These are phyloP conservation scores for Eimeria necatrix DNA, from an alignment of 169 alveolate species.

Conservation along the genomic window DNA sequence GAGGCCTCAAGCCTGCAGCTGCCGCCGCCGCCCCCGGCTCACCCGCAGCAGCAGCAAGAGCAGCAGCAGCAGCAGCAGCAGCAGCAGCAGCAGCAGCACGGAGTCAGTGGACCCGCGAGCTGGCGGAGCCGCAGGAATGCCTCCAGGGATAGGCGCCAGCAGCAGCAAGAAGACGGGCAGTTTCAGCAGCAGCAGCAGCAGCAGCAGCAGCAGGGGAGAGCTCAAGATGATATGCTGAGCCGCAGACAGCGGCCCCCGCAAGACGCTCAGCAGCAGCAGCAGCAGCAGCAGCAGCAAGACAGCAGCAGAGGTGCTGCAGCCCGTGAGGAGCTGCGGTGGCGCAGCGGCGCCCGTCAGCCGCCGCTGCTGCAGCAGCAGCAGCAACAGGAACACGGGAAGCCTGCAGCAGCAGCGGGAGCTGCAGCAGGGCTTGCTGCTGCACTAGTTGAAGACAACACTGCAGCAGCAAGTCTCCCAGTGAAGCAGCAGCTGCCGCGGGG, in stretches of 20 bases:
- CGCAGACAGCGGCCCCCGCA: conserved; percentile 26
- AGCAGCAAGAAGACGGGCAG: conserved; percentile 48
- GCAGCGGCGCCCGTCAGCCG: conserved; percentile 45
- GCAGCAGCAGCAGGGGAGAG: conserved; percentile 52
- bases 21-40: not conserved
- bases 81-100: conserved; percentile 50
- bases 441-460: not conserved
- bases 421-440: not conserved
- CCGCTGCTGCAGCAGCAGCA: conserved; percentile 43
- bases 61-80: conserved; percentile 8
- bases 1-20: too few species aligned
- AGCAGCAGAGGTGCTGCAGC: conserved; percentile 55
- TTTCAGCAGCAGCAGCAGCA: conserved; percentile 49
- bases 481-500: conserved; percentile 58
- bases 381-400: not conserved
- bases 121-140: conserved; percentile 21
- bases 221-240: not conserved
- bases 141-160: not conserved
- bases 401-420: not conserved
- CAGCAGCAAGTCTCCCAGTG: conserved; percentile 27
- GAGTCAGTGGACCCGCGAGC: conserved; percentile 1
- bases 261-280: conserved; percentile 31
- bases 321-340: conserved; percentile 25
- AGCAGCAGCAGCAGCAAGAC: not conserved
- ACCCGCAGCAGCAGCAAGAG: conserved; percentile 30